A percentile compares a stretch with the other conserved stretches of the same genome.
Conservation (phyloP, 805 yeast genomes). For the Metschnikowia cerradonensis region DNA sequence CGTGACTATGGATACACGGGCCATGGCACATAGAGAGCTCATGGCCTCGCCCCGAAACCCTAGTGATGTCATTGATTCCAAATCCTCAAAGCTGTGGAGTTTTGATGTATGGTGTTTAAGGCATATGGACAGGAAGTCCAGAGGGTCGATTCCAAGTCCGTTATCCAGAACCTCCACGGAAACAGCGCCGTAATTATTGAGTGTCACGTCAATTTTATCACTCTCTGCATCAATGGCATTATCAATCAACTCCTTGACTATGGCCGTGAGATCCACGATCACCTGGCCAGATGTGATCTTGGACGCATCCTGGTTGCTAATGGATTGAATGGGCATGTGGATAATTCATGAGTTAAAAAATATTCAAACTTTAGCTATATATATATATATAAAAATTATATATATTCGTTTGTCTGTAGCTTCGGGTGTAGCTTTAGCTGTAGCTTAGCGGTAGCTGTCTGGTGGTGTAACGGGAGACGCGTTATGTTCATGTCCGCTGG, state of each 20-base stretch:
- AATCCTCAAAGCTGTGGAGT: slow-evolving; percentile 51
- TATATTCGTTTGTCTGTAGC: too few relatives aligned
- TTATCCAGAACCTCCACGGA: slow-evolving; percentile 65
- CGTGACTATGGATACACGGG: slow-evolving; percentile 46
- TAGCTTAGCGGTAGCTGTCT: too few relatives aligned
- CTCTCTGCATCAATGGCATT: slow-evolving; percentile 81
- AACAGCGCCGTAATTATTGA: slow-evolving; percentile 71
- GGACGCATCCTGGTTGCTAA: slow-evolving; percentile 54
- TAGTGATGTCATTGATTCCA: slow-evolving; percentile 46
- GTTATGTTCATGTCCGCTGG: not conserved
- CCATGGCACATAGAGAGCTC: slow-evolving; percentile 60
- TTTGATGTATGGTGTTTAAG: slow-evolving; percentile 68
- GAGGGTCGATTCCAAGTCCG: slow-evolving; percentile 57
- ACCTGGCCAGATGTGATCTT: slow-evolving; percentile 91
- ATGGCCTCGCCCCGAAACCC: slow-evolving; percentile 85
- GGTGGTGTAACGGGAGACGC: not conserved
- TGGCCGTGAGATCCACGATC: slow-evolving; percentile 69
- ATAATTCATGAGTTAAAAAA: not conserved
- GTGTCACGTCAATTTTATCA: slow-evolving; percentile 59
- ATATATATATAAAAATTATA: too few relatives aligned
- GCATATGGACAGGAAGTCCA: slow-evolving; percentile 53
- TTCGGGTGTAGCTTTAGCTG: too few relatives aligned
- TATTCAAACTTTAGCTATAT: too few relatives aligned
- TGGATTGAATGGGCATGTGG: slow-evolving; percentile 18
- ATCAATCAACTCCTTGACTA: slow-evolving; percentile 82